phyloP scores from a whole-genome alignment of 345 rosid species.

The Melaleuca quinquenervia region DNA sequence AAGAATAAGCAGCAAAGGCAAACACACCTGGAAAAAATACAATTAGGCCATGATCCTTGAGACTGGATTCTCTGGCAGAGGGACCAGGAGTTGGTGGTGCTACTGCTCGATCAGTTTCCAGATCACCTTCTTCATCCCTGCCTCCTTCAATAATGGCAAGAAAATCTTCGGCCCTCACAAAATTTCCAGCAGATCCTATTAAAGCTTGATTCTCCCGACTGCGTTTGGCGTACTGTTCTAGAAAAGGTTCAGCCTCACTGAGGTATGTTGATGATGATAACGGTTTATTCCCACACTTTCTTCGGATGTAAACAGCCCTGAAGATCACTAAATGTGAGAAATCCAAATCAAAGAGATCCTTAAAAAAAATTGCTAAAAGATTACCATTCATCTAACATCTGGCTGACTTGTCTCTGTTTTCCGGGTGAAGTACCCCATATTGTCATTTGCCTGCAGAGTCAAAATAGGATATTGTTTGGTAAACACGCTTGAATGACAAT shows the following conservation, averaged over 20 bases:
- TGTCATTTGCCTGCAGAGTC: constrained; percentile 68
- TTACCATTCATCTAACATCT: constrained; percentile 98
- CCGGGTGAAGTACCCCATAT: constrained; percentile 77
- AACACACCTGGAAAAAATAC: constrained; percentile 87
- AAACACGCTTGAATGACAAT: not conserved
- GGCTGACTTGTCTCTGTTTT: constrained; percentile 75
- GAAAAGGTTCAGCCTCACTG: constrained; percentile 92
- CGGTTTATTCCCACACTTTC: constrained; percentile 60
- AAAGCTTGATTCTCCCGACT: constrained; percentile 63
- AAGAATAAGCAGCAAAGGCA: not conserved
- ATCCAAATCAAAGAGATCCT: not conserved
- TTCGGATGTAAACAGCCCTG: constrained; percentile 70
- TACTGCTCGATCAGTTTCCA: constrained; percentile 35
- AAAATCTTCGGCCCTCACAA: constrained; percentile 65
- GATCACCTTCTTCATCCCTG: constrained; percentile 90
- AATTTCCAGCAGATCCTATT: constrained; percentile 85
- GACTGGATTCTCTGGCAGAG: constrained; percentile 37
- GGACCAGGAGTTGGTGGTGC: constrained; percentile 36
- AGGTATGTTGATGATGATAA: constrained; percentile 67
- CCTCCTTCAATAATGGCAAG: constrained; percentile 73
- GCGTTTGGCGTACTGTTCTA: constrained; percentile 70
- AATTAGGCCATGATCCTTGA: constrained; percentile 67
- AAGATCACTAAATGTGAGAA: not conserved
- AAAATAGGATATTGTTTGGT: not conserved
- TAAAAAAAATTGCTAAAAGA: constrained; percentile 4